phyloP scores from a whole-genome alignment of 2,329 filamentous ascomycete species.

The Trichoderma sp. region DNA sequence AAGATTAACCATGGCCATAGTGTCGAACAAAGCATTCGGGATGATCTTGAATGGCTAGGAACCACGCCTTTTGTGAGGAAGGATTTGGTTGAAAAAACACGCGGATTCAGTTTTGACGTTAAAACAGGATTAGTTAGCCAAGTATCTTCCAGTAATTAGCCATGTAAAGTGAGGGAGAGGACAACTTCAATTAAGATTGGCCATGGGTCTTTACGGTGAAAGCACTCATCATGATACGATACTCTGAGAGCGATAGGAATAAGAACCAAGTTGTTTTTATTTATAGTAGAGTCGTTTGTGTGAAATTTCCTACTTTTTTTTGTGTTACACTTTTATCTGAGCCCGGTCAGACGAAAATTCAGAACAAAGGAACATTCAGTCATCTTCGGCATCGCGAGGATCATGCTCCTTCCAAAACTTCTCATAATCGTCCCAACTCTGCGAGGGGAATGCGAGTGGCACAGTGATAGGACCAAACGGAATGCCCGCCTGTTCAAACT shows the following conservation, averaged over 20 bases:
- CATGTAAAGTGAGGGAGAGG: neutral
- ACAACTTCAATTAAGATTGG: neutral
- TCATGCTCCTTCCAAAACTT: slow-evolving; percentile 12
- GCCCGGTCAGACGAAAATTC: no score
- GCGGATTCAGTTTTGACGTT: neutral
- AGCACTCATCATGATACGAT: neutral
- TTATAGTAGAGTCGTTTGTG: neutral
- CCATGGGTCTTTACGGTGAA: neutral
- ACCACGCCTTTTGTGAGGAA: neutral
- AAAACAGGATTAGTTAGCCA: neutral
- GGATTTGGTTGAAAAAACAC: neutral
- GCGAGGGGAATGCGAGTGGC: neutral
- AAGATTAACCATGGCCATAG: neutral
- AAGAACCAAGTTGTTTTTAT: neutral
- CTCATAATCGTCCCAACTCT: neutral
- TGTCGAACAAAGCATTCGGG: neutral
- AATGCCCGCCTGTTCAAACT: neutral
- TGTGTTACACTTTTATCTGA: neutral
- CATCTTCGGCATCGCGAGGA: slow-evolving; percentile 9
- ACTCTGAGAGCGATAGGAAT: neutral
- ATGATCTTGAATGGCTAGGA: neutral
- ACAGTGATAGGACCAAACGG: slow-evolving; percentile 9
- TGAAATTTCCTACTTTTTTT: neutral
- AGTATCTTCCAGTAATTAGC: neutral
- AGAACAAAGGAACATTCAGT: neutral